Percentiles rank a stretch among this genome's conserved stretches.
phyloP scores from a whole-genome alignment of 257 asterid species.

The Solanum arcanum region DNA sequence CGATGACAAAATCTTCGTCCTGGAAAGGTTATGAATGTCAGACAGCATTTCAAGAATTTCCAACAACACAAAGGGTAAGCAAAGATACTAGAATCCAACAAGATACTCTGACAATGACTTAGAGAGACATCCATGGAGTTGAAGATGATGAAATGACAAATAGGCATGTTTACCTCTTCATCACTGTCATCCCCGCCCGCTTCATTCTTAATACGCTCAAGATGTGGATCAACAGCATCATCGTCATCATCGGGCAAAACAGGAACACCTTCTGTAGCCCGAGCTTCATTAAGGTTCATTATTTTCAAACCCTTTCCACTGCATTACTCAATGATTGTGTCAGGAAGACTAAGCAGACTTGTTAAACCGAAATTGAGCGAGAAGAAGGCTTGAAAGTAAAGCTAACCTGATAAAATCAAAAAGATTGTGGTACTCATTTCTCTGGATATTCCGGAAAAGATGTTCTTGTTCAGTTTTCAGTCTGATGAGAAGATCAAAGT shows the following conservation, averaged over 20 bases:
- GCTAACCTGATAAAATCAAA: constrained; percentile 56
- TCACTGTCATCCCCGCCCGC: constrained; percentile 71
- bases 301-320: constrained; percentile 77
- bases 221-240: constrained; percentile 87
- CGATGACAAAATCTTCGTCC: constrained; percentile 83
- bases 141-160: not conserved
- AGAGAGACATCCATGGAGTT: not conserved
- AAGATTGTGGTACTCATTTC: constrained; percentile 76
- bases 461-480: constrained; percentile 92
- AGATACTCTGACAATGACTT: not conserved
- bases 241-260: constrained; percentile 52
- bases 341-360: not conserved
- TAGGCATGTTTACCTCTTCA: constrained; percentile 45
- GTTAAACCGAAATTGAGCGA: not conserved
- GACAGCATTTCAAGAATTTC: not conserved
- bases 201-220: constrained; percentile 72
- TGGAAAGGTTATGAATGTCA: constrained; percentile 3
- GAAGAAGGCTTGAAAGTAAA: not conserved
- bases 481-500: constrained; percentile 83
- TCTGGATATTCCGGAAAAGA: constrained; percentile 92
- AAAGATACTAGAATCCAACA: not conserved
- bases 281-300: constrained; percentile 46
- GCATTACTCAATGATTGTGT: constrained; percentile 7
- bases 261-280: constrained; percentile 46
- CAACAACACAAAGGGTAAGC: not conserved